Evolutionary conservation across 1,284 basidiomycete genomes (phyloP), one percentile per base, ranked within the genome.

Genomic region (Trametes versicolor): DNA sequence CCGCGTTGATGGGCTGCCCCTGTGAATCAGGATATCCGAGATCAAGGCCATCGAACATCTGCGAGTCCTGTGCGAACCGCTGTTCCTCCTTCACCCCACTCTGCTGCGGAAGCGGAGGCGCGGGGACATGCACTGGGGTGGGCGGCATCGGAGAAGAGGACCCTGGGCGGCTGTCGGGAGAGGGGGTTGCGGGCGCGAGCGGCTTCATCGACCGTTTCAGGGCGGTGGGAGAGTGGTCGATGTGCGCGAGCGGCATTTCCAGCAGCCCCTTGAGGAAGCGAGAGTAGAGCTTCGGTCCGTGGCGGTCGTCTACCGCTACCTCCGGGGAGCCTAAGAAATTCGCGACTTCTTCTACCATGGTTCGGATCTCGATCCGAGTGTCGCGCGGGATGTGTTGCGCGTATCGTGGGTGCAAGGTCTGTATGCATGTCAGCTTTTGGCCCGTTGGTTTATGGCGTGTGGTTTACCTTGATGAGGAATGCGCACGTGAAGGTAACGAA

Each of bases 401-500:
- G 69, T 90, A 94, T 73, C 87, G 90, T 2, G 90, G 92, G 76
- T 91, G 89, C 17, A 94, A 79, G 17, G 93, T 81, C 89, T 92
- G 64, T 10, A 25, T 13, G 12, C 25, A 5, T 15, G 52, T 65
- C 9, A 62, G 36, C 13, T 29, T 49, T 25, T 4, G 25, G 17
- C 7, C 12, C 23, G 25, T 4, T 12, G 2, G 12, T 4, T 15
- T 15, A 29, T 29, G 10, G 48, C 5, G 27, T 19, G 25, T 17
- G 25, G 69, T 78, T 43, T 71, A 89, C 91, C 81, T 93, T 93
- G 66, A 94, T 85, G 15, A 94, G 79, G 78, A 94, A 94, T 1
- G 92, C 88, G 21, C 90, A 88, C 6, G 93, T 93, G 69, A 95
- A 96, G 0, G 91, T 91, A n/a, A 92, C 85, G 71, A 94, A 94